A percentile compares a stretch with the other conserved stretches of the same genome.
These are phyloP conservation scores for Blastobotrys petasosporus DNA, from an alignment of 1,139 yeast species.

Conservation along the genomic window DNA sequence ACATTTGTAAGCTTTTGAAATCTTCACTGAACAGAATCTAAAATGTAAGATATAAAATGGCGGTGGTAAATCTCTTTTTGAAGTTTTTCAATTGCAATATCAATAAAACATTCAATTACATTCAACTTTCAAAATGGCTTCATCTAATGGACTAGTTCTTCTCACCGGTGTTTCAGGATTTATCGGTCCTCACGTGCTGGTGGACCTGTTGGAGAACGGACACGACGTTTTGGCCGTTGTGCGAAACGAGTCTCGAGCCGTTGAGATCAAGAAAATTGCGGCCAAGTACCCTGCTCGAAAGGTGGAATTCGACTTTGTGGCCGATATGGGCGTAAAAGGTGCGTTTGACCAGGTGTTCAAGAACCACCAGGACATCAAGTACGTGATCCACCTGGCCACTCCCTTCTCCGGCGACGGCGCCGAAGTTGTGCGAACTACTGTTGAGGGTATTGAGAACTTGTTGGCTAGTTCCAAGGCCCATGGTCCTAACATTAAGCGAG, in stretches of 20 bases:
- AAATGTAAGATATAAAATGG: no score
- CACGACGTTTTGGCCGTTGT: conserved; percentile 56
- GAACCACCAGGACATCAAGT: conserved; percentile 38
- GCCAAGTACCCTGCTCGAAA: conserved; percentile 30
- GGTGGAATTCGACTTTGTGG: conserved; percentile 42
- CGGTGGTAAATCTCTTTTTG: no score
- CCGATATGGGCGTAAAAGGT: conserved; percentile 42
- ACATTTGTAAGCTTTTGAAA: no score
- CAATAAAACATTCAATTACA: no score
- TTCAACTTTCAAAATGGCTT: no score
- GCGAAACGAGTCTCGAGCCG: conserved; percentile 46
- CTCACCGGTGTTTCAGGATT: conserved; percentile 56
- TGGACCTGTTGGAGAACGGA: conserved; percentile 31
- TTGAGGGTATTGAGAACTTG: conserved; percentile 44
- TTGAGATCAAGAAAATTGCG: conserved; percentile 35
- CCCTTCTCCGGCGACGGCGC: conserved; percentile 40
- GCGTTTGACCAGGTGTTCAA: conserved; percentile 54
- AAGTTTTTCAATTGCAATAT: no score
- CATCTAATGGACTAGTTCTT: conserved; percentile 29
- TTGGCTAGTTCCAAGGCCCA: conserved; percentile 39
- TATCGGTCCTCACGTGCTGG: conserved; percentile 45
- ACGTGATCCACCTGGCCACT: conserved; percentile 55
- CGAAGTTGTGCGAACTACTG: conserved; percentile 42
- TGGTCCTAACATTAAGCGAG: conserved; percentile 45
- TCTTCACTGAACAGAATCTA: no score